Percentiles rank a stretch among this genome's conserved stretches.
phyloP scores from a whole-genome alignment of 129 eudicot species.

The Pittosporum tobira region DNA sequence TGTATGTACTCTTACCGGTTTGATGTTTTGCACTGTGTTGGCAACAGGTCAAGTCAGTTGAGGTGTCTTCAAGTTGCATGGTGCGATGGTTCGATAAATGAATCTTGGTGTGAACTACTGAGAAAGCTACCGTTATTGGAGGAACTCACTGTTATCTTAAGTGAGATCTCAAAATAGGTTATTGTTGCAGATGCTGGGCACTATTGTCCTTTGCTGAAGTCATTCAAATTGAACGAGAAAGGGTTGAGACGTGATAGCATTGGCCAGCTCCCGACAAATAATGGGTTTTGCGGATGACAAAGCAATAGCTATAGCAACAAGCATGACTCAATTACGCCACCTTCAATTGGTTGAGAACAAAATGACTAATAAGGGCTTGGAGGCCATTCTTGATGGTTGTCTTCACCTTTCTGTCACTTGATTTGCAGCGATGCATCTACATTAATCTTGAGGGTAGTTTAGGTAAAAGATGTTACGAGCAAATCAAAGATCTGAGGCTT shows the following conservation, averaged over 20 bases:
- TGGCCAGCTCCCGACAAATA: background rate
- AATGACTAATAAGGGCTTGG: constrained; percentile 10
- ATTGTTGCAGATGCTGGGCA: constrained; percentile 6
- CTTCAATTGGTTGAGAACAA: constrained; percentile 20
- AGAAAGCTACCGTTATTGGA: constrained; percentile 11
- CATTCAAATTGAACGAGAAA: constrained; percentile 10
- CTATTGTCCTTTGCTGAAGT: constrained; percentile 17
- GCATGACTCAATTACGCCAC: constrained; percentile 20
- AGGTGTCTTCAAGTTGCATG: constrained; percentile 4
- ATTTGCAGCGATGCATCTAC: constrained; percentile 16
- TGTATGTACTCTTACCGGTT: too few relatives aligned
- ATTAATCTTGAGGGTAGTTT: constrained; percentile 1
- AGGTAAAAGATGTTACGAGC: constrained; percentile 18
- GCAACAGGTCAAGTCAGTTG: constrained; percentile 14
- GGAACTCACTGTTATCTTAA: constrained; percentile 13
- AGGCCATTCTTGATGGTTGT: constrained; percentile 17
- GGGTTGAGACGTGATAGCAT: background rate
- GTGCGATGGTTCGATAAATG: background rate
- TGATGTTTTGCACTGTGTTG: background rate
- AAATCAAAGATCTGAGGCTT: constrained; percentile 7
- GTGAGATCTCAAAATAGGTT: background rate
- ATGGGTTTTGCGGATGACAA: background rate
- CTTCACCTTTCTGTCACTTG: constrained; percentile 24
- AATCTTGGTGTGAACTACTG: constrained; percentile 1
- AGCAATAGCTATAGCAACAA: constrained; percentile 14